Conservation (phyloP, 2,329 filamentous ascomycete species). For the Hypoxylon sp. region DNA sequence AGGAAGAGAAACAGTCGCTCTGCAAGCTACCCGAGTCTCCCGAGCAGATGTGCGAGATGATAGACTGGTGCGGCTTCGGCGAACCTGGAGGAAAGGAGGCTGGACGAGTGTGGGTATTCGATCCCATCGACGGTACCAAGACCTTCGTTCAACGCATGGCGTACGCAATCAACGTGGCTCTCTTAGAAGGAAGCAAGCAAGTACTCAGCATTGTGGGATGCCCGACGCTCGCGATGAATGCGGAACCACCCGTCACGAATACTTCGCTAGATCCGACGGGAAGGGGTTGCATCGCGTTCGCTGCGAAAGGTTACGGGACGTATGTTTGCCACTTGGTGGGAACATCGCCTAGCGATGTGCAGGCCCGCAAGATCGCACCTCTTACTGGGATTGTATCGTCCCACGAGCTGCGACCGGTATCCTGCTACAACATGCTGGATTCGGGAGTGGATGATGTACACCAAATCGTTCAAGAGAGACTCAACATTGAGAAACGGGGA, state of each 20-base stretch:
- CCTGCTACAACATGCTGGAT: slow-evolving; percentile 59
- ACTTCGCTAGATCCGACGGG: slow-evolving; percentile 57
- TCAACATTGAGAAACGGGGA: slow-evolving; percentile 59
- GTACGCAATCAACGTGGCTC: slow-evolving; percentile 68
- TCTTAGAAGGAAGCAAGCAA: slow-evolving; percentile 64
- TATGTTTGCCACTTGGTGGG: slow-evolving; percentile 58
- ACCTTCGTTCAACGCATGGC: slow-evolving; percentile 66
- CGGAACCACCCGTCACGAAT: slow-evolving; percentile 57
- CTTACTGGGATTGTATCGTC: slow-evolving; percentile 45
- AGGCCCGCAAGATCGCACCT: slow-evolving; percentile 51
- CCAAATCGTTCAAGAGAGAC: slow-evolving; percentile 55
- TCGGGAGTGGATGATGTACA: slow-evolving; percentile 64
- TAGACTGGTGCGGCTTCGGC: slow-evolving; percentile 63
- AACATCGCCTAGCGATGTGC: slow-evolving; percentile 32
- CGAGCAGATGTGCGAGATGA: slow-evolving; percentile 63
- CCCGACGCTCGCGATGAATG: slow-evolving; percentile 58
- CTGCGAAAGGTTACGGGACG: slow-evolving; percentile 61
- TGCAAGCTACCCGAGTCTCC: slow-evolving; percentile 53
- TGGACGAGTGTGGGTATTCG: slow-evolving; percentile 68
- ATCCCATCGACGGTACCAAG: slow-evolving; percentile 71
- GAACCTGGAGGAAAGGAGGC: slow-evolving; percentile 49
- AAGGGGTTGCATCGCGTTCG: slow-evolving; percentile 63
- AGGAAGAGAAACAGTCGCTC: slow-evolving; percentile 44
- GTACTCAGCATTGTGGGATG: slow-evolving; percentile 62
- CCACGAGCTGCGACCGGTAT: slow-evolving; percentile 57